Evolutionary conservation across 345 rosid genomes (phyloP), one percentile per base, ranked within the genome.

Genomic region (Tarenaya hassleriana): DNA sequence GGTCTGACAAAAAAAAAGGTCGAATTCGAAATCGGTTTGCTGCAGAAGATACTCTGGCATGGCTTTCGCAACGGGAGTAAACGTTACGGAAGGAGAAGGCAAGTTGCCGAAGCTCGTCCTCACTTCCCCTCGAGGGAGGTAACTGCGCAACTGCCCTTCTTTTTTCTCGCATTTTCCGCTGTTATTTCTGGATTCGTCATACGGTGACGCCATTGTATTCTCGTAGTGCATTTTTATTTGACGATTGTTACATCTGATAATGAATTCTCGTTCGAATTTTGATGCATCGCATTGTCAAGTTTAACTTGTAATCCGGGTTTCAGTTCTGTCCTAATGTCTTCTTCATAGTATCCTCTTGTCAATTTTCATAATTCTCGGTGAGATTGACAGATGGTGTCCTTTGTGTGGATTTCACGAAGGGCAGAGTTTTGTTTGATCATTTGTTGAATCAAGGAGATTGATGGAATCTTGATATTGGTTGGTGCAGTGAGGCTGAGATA

Each of bases 51-150:
- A 52, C 65, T 38, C 77, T 32, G 74, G 82, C 3, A 71, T 77
- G 85, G 87, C 89, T 29, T 67, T 77, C 66, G 76, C 85, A 9
- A 47, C 37, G 11, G 92, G 95, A 49, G 89, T 87, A 45, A 68
- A 63, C 57, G 64, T 80, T 33, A 67, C 92, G 1, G 82, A 91
- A 79, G 96, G 96, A 21, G 79, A 82, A 73, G 96, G 95, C 60
- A 84, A 66, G 66, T 81, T 91, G 53, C 98, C 92, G 0, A 87
- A 82, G 64, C 70, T 87, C 60, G 83, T 87, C 19, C 89, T 91
- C 31, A 75, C 89, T 52, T 80, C 95, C 47, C 68, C 85, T 59
- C 66, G 70, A 19, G 89, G 89, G 34, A 79, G 89, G 98, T 80
- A 15, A 10, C 64, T 32, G 21, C 16, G 13, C 32, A n/a, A n/a